Percentiles rank a stretch among this genome's conserved stretches.
These are phyloP conservation scores for Bruguiera gymnorhiza DNA, from an alignment of 345 rosid species.

Conservation along the genomic window DNA sequence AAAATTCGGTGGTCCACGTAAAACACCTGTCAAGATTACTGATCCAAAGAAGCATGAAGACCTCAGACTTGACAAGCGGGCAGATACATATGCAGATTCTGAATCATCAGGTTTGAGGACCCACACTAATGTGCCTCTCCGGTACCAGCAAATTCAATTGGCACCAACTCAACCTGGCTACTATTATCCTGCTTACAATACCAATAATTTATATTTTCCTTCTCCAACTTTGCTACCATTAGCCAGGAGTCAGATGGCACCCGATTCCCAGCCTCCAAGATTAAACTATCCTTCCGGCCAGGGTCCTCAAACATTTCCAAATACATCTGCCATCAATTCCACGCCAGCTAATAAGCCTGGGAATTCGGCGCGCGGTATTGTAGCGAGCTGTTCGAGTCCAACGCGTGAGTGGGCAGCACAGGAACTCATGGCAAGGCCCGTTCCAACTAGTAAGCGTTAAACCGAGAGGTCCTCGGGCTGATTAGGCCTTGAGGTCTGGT, in stretches of 20 bases:
- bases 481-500: no score
- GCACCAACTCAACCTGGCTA: slow-evolving; percentile 44
- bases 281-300: slow-evolving; percentile 51
- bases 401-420: no score
- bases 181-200: slow-evolving; percentile 42
- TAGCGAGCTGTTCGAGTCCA: no score
- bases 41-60: slow-evolving; percentile 95
- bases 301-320: slow-evolving; percentile 55
- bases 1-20: slow-evolving; percentile 61
- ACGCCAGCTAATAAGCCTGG: slow-evolving; percentile 40
- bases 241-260: slow-evolving; percentile 51
- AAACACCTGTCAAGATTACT: slow-evolving; percentile 76
- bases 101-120: slow-evolving; percentile 53
- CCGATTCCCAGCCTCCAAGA: slow-evolving; percentile 63
- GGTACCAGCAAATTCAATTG: slow-evolving; percentile 57
- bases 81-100: slow-evolving; percentile 55
- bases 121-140: slow-evolving; percentile 57
- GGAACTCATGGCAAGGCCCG: no score
- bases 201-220: slow-evolving; percentile 43
- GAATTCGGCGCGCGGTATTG: slow-evolving; percentile 25
- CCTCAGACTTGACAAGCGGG: slow-evolving; percentile 74
- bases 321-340: slow-evolving; percentile 43
- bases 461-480: no score
- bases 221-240: slow-evolving; percentile 50
- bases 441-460: no score